These are phyloP conservation scores for Fusarium redolens DNA, from an alignment of 2,329 filamentous ascomycete genomes.

Conservation along the genomic window DNA sequence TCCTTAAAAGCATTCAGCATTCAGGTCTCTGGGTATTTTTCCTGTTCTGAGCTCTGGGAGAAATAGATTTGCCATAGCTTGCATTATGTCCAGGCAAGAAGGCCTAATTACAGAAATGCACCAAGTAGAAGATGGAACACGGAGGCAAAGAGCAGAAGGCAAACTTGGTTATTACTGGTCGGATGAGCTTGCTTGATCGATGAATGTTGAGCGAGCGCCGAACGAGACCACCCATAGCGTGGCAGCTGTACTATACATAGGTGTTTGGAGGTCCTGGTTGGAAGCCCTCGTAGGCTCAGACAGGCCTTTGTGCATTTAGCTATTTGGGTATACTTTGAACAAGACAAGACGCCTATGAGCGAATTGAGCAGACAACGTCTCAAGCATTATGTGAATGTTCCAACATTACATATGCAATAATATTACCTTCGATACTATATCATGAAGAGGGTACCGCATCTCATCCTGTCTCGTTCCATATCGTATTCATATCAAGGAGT, in stretches of 20 bases:
- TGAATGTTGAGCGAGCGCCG: conserved; percentile 1
- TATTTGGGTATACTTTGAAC: conserved; percentile 17
- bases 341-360: conserved; percentile 18
- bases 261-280: background rate
- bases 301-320: conserved; percentile 8
- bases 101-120: conserved; percentile 2
- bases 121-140: conserved; percentile 10
- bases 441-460: background rate
- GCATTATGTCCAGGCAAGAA: background rate
- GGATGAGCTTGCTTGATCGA: conserved; percentile 9
- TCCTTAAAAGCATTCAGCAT: background rate
- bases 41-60: background rate
- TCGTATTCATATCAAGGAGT: conserved; percentile 13
- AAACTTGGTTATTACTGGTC: conserved; percentile 17
- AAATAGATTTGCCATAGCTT: background rate
- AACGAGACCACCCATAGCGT: background rate
- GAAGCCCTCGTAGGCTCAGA: conserved; percentile 8
- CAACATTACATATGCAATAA: background rate
- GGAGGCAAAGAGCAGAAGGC: background rate
- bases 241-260: conserved; percentile 36
- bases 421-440: background rate
- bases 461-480: background rate
- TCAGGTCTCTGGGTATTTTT: background rate
- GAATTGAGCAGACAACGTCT: background rate
- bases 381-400: background rate